These are phyloP conservation scores for Oidiodendron maius DNA, from an alignment of 495 filamentous ascomycete species.

Conservation along the genomic window DNA sequence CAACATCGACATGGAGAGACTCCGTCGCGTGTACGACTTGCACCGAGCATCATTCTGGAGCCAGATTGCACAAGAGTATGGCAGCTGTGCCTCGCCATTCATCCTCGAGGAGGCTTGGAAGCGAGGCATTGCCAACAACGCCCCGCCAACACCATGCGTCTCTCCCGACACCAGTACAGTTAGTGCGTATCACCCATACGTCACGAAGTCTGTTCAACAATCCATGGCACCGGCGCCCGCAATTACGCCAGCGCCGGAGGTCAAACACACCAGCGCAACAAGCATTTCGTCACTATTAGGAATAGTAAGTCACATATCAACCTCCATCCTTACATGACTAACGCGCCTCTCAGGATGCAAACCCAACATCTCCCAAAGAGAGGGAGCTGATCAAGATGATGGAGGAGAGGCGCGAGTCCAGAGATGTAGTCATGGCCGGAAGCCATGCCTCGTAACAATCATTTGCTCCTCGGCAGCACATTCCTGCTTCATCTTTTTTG, in stretches of 20 bases:
- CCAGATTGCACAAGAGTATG: slow-evolving; percentile 64
- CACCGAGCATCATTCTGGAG: slow-evolving; percentile 70
- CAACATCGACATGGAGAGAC: slow-evolving; percentile 58
- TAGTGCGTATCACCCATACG: slow-evolving; percentile 15
- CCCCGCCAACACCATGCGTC: slow-evolving; percentile 26
- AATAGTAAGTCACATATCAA: slow-evolving; percentile 24
- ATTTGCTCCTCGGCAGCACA: background rate
- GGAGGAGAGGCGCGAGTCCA: slow-evolving; percentile 30
- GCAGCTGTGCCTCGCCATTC: slow-evolving; percentile 52
- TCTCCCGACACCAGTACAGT: slow-evolving; percentile 19
- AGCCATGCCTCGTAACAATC: background rate
- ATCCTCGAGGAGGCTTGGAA: slow-evolving; percentile 67
- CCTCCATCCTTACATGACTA: too few species aligned
- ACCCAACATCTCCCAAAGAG: slow-evolving; percentile 46
- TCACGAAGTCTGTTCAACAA: slow-evolving; percentile 16
- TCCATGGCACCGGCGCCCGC: slow-evolving; percentile 20
- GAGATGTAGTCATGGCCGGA: slow-evolving; percentile 17
- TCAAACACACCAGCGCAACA: slow-evolving; percentile 36
- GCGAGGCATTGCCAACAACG: slow-evolving; percentile 27
- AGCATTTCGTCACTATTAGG: slow-evolving; percentile 49
- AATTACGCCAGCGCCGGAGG: slow-evolving; percentile 20
- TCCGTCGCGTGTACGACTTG: slow-evolving; percentile 61
- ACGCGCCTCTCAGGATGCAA: slow-evolving; percentile 42
- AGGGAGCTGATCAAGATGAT: slow-evolving; percentile 44
- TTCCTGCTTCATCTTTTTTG: too few species aligned